Base-by-base conservation (phyloP, 768 basidiomycete species). In the Pleurotus citrinopileatus region DNA sequence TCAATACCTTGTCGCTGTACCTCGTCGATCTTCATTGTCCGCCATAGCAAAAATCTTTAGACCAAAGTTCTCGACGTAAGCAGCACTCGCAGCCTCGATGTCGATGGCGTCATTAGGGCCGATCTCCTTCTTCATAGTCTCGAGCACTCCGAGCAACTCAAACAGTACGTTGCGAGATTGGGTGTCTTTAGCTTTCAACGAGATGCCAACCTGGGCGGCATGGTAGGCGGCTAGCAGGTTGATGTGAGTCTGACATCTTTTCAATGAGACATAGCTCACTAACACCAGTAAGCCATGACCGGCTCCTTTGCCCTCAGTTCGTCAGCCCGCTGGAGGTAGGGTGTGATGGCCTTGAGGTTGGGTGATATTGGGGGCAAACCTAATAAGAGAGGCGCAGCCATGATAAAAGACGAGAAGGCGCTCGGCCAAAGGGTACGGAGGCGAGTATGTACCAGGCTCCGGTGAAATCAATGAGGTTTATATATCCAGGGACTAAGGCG, bases 31-130 rank as follows among this genome's bases (percentile, higher is more conserved):
- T 65, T 96, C 94, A 61, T 89, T 87, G 65, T 99, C 97, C 17
- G 96, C 96, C 60, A 76, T 75, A 8, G 76, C 73, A 70, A 99
- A 99, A n/a, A 98, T 84, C 56, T 79, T 87, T 22, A 95, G 70
- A 1, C 92, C 95, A 75, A 98, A 98, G 71, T 95, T 94, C 74
- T 98, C 94, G 44, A 98, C 84, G 63, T 93, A 95, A 3, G 93
- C 92, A 2, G 88, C 83, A 36, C 91, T 89, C 0, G 84, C 93
- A 7, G 80, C 70, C 63, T 98, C 94, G 54, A 84, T 81, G 56
- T 90, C 86, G 54, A 98, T 79, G 8, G 91, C 86, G 62, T 97
- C 94, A 57, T 83, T 84, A 13, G 78, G 70, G 0, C 82, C 84
- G 22, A 95, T 84, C 7, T 86, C 79, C 8, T 71, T 69, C 71